Evolutionary conservation across 2,329 filamentous ascomycete species (phyloP).

Genomic region (Uncinocarpus reesii): DNA sequence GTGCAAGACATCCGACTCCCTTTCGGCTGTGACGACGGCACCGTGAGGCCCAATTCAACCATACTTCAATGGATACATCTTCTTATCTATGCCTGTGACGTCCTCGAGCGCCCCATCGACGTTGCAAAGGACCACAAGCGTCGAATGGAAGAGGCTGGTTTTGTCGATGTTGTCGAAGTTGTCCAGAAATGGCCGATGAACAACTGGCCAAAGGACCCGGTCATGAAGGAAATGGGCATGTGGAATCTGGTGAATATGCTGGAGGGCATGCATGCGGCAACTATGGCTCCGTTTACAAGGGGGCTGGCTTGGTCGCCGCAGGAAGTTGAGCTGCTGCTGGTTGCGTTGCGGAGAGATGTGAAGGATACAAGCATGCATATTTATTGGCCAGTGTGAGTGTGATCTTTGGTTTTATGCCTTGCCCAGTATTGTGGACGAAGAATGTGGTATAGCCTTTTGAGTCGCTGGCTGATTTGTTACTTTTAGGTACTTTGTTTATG

Average conservation of each 20-base stretch:
- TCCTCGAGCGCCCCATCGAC: constrained; percentile 35
- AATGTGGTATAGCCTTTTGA: neutral
- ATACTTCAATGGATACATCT: constrained; percentile 17
- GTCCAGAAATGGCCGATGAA: constrained; percentile 35
- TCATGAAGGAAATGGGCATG: constrained; percentile 42
- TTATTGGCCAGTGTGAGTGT: constrained; percentile 7
- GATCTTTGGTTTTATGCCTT: too few species aligned
- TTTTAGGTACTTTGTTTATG: constrained; percentile 22
- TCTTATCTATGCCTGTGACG: constrained; percentile 25
- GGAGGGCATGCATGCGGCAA: constrained; percentile 36
- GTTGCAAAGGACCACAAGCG: constrained; percentile 28
- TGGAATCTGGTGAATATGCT: constrained; percentile 37
- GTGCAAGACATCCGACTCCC: constrained; percentile 39
- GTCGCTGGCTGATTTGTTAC: neutral
- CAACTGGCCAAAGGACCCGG: constrained; percentile 39
- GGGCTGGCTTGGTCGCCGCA: constrained; percentile 33
- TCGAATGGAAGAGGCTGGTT: constrained; percentile 35
- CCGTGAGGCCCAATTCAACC: constrained; percentile 27
- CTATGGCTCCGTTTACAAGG: constrained; percentile 34
- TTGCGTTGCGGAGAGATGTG: neutral
- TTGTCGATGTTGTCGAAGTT: constrained; percentile 30
- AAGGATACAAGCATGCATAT: constrained; percentile 5
- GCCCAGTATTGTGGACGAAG: too few species aligned
- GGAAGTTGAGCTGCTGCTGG: constrained; percentile 2
- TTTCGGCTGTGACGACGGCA: constrained; percentile 34